Base-by-base conservation (phyloP, 2,329 filamentous ascomycete genomes). In the Hypoxylon sp. region DNA sequence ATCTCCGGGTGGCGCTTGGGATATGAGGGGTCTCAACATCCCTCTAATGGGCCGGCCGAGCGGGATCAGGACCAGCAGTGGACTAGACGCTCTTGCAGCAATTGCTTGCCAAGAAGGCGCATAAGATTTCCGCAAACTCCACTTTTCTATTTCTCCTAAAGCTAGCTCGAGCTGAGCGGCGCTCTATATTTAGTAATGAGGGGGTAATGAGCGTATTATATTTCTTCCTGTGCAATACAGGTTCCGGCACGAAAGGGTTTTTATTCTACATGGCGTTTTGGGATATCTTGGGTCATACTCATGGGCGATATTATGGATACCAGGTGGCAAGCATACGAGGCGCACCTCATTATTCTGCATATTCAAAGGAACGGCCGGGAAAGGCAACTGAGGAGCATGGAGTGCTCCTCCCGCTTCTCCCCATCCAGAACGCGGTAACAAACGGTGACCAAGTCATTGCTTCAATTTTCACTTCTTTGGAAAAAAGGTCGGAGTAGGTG, bases 1-100 rank as follows among this genome's bases (percentile, higher is more conserved):
- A 53, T 82, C 83, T 61, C 78, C 82, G 19, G 72, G 64, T 17
- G 77, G 80, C 64, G 75, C 81, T 44, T 86, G 84, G 84, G 83
- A 86, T 64, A 80, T 86, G 80, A 80, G 81, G 46, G 79, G 78
- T 31, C 76, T 85, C 32, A 83, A 83, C 58, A 72, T 82, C 1
- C 80, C 84, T 60, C 77, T 86, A 11, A 79, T 84, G 70, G 80
- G 76, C 69, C 82, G 84, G n/a, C 85, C 85, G 3, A 77, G 75
- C 11, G 73, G 79, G 6, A 74, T 75, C 2, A 79, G 82, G 65
- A 82, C 82, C n/a, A 85, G 80, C 69, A 87, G 83, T 65, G 86
- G 86, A 19, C 81, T 88, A 4, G 86, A 88, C 68, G 83, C 86
- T 6, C 78, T 88, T 19, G 86, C 86, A 79, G 86, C 85, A 21